Evolutionary conservation across 2,329 filamentous ascomycete species (phyloP).

Genomic region (Chalaropsis thielavioides): DNA sequence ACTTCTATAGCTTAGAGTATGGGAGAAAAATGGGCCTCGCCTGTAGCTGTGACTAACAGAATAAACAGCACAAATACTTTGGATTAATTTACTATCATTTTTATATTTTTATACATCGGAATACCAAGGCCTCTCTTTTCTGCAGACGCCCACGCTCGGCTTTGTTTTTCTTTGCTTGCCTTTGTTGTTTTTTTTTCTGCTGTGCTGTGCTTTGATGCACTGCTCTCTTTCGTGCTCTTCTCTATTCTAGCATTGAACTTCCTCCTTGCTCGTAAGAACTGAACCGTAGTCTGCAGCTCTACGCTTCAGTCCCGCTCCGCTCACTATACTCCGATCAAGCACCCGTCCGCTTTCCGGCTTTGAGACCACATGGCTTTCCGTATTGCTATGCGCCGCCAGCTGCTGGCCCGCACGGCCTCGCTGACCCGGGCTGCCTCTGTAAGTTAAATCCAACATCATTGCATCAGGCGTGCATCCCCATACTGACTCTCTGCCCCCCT

Average conservation of each 20-base stretch:
- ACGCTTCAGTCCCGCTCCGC: constrained; percentile 4
- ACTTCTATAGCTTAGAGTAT: neutral
- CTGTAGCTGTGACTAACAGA: constrained; percentile 16
- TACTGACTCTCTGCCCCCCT: neutral
- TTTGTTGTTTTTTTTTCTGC: neutral
- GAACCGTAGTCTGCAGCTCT: neutral
- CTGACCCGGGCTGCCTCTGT: constrained; percentile 27
- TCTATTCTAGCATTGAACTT: constrained; percentile 6
- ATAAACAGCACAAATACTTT: neutral
- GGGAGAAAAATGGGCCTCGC: neutral
- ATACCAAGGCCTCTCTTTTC: constrained; percentile 13
- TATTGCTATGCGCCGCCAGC: constrained; percentile 28
- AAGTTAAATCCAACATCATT: constrained; percentile 16
- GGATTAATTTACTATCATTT: neutral
- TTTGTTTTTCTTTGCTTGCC: neutral
- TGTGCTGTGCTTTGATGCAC: neutral
- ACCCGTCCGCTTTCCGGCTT: neutral
- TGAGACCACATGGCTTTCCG: constrained; percentile 28
- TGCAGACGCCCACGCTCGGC: neutral
- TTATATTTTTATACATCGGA: constrained; percentile 9
- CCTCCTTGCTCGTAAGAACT: neutral
- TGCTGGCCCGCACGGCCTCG: constrained; percentile 24
- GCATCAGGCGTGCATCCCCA: neutral
- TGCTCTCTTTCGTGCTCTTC: neutral
- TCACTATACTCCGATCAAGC: constrained; percentile 1